A percentile compares a stretch with the other conserved stretches of the same genome.
Conservation (phyloP, 768 basidiomycete genomes). For the Dioszegia hungarica region DNA sequence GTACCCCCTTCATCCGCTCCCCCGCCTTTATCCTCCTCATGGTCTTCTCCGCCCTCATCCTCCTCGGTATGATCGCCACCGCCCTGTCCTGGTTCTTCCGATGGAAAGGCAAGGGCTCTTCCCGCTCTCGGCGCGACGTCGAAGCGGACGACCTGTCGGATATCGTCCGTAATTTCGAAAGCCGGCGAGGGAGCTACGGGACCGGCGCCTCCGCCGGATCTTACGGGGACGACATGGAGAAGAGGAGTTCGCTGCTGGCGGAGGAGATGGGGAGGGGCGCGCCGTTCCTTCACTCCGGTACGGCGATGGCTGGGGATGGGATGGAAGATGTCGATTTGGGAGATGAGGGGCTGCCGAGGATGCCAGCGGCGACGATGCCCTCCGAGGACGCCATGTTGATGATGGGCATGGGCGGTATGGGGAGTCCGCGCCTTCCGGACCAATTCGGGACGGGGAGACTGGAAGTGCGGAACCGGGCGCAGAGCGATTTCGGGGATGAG, state of each 20-base stretch:
- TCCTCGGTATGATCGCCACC: slow-evolving; percentile 20
- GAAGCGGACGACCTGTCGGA: slow-evolving; percentile 19
- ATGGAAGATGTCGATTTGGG: slow-evolving; percentile 4
- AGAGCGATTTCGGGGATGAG: slow-evolving; percentile 24
- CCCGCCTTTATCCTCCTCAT: slow-evolving; percentile 20
- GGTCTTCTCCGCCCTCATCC: slow-evolving; percentile 19
- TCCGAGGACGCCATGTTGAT: neutral
- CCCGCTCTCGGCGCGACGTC: neutral
- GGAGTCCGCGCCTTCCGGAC: neutral
- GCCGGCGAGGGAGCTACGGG: slow-evolving; percentile 1
- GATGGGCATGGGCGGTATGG: slow-evolving; percentile 3
- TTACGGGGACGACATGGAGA: slow-evolving; percentile 4
- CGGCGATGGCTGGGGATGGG: neutral
- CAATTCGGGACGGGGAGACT: slow-evolving; percentile 21
- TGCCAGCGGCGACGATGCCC: slow-evolving; percentile 8
- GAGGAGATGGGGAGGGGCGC: slow-evolving; percentile 7
- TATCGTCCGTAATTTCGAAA: slow-evolving; percentile 7
- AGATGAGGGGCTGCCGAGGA: neutral
- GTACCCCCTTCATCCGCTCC: slow-evolving; percentile 20
- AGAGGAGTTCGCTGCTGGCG: slow-evolving; percentile 2
- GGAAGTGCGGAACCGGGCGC: slow-evolving; percentile 27
- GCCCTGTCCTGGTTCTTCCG: slow-evolving; percentile 18
- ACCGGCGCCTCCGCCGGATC: neutral
- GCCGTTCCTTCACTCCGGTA: slow-evolving; percentile 24
- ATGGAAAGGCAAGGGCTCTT: slow-evolving; percentile 5